These are phyloP conservation scores for Komagataella kurtzmanii DNA, from an alignment of 805 yeast species.

Conservation along the genomic window DNA sequence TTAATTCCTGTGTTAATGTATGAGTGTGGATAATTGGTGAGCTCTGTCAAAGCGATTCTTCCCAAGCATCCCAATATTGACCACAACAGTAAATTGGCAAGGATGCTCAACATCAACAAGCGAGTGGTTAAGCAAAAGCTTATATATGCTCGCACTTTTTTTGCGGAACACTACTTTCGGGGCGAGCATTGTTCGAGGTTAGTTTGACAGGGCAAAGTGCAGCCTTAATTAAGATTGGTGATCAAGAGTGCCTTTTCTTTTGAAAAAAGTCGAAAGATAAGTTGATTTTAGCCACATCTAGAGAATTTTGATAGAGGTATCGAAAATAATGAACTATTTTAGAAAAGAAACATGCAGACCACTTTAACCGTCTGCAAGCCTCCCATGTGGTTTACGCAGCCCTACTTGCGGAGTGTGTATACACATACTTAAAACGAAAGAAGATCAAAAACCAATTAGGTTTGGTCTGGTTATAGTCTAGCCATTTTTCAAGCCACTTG, in stretches of 20 bases:
- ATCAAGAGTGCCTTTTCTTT: background rate
- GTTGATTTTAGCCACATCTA: background rate
- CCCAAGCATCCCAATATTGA: conserved; percentile 39
- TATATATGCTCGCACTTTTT: background rate
- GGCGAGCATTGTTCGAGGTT: background rate
- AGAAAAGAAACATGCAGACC: too few relatives aligned
- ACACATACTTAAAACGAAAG: too few relatives aligned
- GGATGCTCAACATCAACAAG: background rate
- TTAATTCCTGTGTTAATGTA: conserved; percentile 32
- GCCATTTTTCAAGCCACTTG: too few relatives aligned
- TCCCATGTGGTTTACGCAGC: too few relatives aligned
- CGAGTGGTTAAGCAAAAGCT: background rate
- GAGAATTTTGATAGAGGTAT: too few relatives aligned
- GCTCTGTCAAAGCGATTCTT: conserved; percentile 34
- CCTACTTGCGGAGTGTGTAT: too few relatives aligned
- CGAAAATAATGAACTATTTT: too few relatives aligned
- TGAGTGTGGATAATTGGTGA: conserved; percentile 41
- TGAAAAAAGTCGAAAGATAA: background rate
- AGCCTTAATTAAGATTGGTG: background rate
- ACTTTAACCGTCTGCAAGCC: too few relatives aligned
- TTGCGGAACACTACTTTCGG: background rate
- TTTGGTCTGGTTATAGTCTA: too few relatives aligned
- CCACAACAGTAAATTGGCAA: conserved; percentile 12
- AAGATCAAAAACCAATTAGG: too few relatives aligned
- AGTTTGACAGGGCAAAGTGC: background rate